Evolutionary conservation across 192 early-diverging fungal genomes (phyloP).

Genomic region (Lunasporangiospora selenospora): DNA sequence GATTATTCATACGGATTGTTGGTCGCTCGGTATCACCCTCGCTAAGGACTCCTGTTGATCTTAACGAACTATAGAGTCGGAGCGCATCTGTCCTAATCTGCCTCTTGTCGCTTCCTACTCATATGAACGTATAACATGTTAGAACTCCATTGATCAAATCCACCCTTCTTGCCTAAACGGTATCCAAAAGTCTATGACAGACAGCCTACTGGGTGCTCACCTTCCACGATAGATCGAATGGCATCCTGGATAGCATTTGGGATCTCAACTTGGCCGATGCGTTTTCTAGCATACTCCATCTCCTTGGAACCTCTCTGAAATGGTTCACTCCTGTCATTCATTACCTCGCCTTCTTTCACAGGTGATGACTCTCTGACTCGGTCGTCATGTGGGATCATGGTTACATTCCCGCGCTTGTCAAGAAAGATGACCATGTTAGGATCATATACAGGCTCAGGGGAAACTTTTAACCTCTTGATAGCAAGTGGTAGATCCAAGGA

Average conservation of each 20-base stretch:
- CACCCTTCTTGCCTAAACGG: too few species aligned
- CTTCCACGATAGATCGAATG: conserved; percentile 23
- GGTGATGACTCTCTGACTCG: conserved; percentile 7
- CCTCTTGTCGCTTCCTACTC: conserved; percentile 50
- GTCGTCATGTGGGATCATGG: conserved; percentile 40
- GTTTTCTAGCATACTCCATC: conserved; percentile 41
- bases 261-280: conserved; percentile 43
- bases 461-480: too few species aligned
- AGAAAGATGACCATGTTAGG: conserved; percentile 47
- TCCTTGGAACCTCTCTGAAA: conserved; percentile 39
- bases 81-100: conserved; percentile 58
- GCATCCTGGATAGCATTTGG: conserved; percentile 33
- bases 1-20: neutral
- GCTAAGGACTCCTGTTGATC: conserved; percentile 54
- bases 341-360: neutral
- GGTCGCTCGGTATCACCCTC: conserved; percentile 1
- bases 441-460: conserved; percentile 19
- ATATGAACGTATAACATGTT: too few species aligned
- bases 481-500: too few species aligned
- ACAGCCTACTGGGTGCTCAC: too few species aligned
- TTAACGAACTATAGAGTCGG: conserved; percentile 57
- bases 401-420: conserved; percentile 39
- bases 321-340: neutral
- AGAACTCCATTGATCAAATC: too few species aligned
- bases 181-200: too few species aligned